Percentiles rank a stretch among this genome's conserved stretches.
Evolutionary conservation across 495 filamentous ascomycete genomes (phyloP).

Genomic region (Neurospora sp.): DNA sequence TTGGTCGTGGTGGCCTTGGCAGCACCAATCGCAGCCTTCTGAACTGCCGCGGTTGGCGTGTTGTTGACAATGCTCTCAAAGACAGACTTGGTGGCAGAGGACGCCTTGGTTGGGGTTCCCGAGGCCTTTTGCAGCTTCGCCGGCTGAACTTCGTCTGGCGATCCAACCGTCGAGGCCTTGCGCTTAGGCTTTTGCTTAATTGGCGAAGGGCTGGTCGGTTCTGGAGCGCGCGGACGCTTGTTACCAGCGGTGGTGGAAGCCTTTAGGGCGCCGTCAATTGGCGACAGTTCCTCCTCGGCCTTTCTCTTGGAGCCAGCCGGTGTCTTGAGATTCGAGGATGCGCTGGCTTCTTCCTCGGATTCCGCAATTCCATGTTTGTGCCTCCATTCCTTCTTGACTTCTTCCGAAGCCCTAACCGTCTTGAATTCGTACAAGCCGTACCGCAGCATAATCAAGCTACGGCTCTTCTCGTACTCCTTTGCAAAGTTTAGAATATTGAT

Average conservation of each 20-base stretch:
- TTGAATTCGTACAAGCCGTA: conserved; percentile 45
- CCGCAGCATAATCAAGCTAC: conserved; percentile 40
- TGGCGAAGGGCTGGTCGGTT: conserved; percentile 8
- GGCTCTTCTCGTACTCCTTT: conserved; percentile 45
- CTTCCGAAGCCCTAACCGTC: conserved; percentile 37
- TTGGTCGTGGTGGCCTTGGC: conserved; percentile 5
- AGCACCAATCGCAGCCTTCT: too few species aligned
- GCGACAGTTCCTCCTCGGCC: conserved; percentile 31
- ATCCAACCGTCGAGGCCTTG: conserved; percentile 31
- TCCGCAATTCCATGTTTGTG: conserved; percentile 33
- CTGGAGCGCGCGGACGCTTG: conserved; percentile 33
- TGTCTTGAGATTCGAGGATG: conserved; percentile 3
- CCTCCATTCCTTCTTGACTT: conserved; percentile 39
- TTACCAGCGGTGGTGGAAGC: conserved; percentile 26
- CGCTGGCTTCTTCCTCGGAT: conserved; percentile 22
- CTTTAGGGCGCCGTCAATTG: conserved; percentile 22
- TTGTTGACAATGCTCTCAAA: conserved; percentile 38
- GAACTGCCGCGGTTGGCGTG: conserved; percentile 2
- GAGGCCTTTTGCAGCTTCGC: conserved; percentile 48
- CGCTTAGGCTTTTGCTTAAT: conserved; percentile 33
- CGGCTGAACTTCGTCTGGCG: conserved; percentile 45
- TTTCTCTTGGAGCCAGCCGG: conserved; percentile 32
- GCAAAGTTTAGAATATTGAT: conserved; percentile 42
- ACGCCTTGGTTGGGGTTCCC: conserved; percentile 23
- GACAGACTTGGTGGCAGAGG: conserved; percentile 34